Evolutionary conservation across 768 basidiomycete species (phyloP).

Genomic region (Cystofilobasidium ferigula): DNA sequence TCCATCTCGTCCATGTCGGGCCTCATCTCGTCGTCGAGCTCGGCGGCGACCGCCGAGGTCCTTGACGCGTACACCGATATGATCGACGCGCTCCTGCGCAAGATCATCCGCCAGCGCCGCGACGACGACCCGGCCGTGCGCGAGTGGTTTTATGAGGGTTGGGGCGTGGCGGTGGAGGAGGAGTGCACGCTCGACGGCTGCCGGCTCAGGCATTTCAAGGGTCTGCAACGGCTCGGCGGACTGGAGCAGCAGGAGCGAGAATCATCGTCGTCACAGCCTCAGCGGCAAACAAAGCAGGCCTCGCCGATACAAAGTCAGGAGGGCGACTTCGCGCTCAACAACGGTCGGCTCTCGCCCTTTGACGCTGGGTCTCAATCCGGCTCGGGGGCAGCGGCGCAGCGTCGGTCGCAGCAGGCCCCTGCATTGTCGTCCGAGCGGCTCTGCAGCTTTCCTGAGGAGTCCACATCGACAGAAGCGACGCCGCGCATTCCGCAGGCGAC

Average conservation of each 20-base stretch:
- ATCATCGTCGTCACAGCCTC: no score
- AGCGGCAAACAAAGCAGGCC: neutral
- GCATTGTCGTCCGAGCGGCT: neutral
- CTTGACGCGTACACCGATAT: neutral
- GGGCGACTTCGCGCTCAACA: neutral
- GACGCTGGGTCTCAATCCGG: neutral
- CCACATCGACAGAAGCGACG: neutral
- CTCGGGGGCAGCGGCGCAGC: neutral
- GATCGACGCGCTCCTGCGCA: neutral
- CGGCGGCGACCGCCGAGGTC: neutral
- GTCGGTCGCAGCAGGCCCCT: neutral
- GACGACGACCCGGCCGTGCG: slow-evolving; percentile 2
- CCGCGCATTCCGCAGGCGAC: neutral
- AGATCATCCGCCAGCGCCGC: neutral
- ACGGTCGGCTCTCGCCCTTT: neutral
- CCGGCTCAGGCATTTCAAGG: neutral
- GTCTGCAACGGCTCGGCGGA: neutral
- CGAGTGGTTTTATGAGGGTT: neutral
- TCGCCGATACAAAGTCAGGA: neutral
- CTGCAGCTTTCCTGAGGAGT: neutral
- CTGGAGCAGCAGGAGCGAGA: no score
- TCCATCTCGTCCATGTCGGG: neutral
- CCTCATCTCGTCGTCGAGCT: neutral
- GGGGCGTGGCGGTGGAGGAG: neutral
- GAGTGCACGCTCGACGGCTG: slow-evolving; percentile 1